phyloP scores from a whole-genome alignment of 139 green algal genomes.

The Closterium sp. region DNA sequence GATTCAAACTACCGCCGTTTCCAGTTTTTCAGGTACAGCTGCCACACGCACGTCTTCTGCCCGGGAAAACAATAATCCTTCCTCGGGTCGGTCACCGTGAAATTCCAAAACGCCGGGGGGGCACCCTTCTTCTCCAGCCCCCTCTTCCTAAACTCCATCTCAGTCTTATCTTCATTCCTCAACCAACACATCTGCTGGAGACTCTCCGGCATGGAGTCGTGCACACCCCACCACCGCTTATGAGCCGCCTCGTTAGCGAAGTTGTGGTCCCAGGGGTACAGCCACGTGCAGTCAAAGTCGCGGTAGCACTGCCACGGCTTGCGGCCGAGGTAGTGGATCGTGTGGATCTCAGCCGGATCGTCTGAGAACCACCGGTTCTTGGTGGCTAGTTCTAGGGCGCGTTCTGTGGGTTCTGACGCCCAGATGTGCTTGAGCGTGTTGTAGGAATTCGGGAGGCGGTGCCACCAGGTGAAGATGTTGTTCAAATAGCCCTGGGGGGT shows the following conservation, averaged over 20 bases:
- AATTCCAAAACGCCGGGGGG: background rate
- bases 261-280: background rate
- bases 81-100: background rate
- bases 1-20: background rate
- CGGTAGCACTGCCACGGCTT: constrained; percentile 13
- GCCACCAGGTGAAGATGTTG: background rate
- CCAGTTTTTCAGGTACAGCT: background rate
- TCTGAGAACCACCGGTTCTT: background rate
- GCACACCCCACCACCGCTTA: background rate
- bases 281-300: constrained; percentile 17
- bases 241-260: constrained; percentile 9
- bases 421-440: background rate
- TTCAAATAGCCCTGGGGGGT: background rate
- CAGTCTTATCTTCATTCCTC: background rate
- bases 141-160: background rate
- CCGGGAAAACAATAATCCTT: background rate
- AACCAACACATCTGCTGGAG: constrained; percentile 4
- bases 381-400: background rate
- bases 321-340: constrained; percentile 9
- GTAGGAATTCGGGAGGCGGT: background rate
- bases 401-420: background rate
- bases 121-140: too few species aligned
- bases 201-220: background rate
- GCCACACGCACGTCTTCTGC: background rate
- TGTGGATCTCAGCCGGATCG: background rate